These are phyloP conservation scores for Beauveria pseudobassiana DNA, from an alignment of 2,329 filamentous ascomycete species.

Conservation along the genomic window DNA sequence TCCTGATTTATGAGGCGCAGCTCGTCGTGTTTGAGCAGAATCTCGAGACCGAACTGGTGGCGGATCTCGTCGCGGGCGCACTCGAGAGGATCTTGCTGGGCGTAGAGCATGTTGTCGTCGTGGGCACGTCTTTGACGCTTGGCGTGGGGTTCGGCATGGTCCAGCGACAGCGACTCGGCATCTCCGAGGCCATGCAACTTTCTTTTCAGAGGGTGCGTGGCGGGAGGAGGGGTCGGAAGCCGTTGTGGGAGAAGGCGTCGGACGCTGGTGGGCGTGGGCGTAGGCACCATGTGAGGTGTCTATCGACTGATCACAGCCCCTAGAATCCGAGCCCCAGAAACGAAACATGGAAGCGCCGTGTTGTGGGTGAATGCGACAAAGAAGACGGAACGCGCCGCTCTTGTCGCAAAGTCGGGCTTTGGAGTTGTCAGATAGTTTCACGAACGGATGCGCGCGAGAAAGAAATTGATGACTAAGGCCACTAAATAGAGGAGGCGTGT, in stretches of 20 bases:
- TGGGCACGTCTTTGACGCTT: slow-evolving; percentile 35
- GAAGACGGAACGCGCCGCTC: slow-evolving; percentile 12
- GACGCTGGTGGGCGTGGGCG: slow-evolving; percentile 23
- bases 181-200: slow-evolving; percentile 29
- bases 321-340: slow-evolving; percentile 51
- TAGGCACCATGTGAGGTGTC: slow-evolving; percentile 32
- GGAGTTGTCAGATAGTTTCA: slow-evolving; percentile 2
- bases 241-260: slow-evolving; percentile 20
- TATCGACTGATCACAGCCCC: slow-evolving; percentile 47
- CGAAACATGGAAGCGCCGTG: slow-evolving; percentile 51
- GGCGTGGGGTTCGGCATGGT: slow-evolving; percentile 19
- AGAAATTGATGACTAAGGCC: slow-evolving; percentile 3
- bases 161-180: slow-evolving; percentile 19
- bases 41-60: slow-evolving; percentile 83
- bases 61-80: slow-evolving; percentile 66
- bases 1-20: slow-evolving; percentile 92
- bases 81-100: slow-evolving; percentile 27
- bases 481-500: neutral
- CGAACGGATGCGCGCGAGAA: neutral
- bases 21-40: slow-evolving; percentile 90
- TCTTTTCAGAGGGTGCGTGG: slow-evolving; percentile 31
- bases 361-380: slow-evolving; percentile 6
- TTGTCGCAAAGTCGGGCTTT: slow-evolving; percentile 5
- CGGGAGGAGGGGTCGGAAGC: slow-evolving; percentile 12
- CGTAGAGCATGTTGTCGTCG: slow-evolving; percentile 3